These are phyloP conservation scores for Primulina tabacum DNA, from an alignment of 257 asterid genomes.

Conservation along the genomic window DNA sequence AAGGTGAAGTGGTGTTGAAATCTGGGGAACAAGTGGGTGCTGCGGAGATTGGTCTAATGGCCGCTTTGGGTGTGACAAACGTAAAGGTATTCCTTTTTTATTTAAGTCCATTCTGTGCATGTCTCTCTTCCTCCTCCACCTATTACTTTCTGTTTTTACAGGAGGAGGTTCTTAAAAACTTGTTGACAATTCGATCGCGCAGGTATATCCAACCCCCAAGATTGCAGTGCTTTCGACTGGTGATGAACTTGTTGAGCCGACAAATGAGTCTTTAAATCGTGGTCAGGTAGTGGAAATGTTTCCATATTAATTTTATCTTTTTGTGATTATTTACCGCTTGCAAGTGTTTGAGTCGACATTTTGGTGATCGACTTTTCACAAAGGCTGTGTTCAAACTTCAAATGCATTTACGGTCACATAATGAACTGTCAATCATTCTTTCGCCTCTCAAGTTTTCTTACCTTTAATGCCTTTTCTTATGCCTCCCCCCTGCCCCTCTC, in stretches of 20 bases:
- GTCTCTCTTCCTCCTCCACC: constrained; percentile 21
- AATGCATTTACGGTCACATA: neutral
- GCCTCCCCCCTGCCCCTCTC: neutral
- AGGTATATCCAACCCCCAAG: constrained; percentile 75
- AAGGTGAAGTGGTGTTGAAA: constrained; percentile 73
- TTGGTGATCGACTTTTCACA: constrained; percentile 1
- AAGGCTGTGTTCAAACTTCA: constrained; percentile 17
- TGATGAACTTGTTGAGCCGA: constrained; percentile 92
- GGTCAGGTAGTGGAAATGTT: constrained; percentile 69
- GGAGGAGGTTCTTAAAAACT: constrained; percentile 22
- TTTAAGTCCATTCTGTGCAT: constrained; percentile 1
- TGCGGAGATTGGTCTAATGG: constrained; percentile 90
- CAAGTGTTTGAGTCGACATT: neutral
- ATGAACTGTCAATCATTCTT: neutral
- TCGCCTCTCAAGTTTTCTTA: no score
- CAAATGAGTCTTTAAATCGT: constrained; percentile 45
- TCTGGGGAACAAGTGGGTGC: constrained; percentile 78
- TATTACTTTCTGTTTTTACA: constrained; percentile 18
- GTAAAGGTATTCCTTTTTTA: constrained; percentile 55
- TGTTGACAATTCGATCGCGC: constrained; percentile 23
- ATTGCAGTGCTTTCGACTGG: constrained; percentile 91
- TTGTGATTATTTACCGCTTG: constrained; percentile 6
- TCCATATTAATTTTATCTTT: constrained; percentile 3
- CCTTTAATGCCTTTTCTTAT: neutral
- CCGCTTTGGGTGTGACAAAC: constrained; percentile 63